Evolutionary conservation across 2,329 filamentous ascomycete species (phyloP), one percentile per base, ranked within the genome.

Genomic region (Thelonectria olida): DNA sequence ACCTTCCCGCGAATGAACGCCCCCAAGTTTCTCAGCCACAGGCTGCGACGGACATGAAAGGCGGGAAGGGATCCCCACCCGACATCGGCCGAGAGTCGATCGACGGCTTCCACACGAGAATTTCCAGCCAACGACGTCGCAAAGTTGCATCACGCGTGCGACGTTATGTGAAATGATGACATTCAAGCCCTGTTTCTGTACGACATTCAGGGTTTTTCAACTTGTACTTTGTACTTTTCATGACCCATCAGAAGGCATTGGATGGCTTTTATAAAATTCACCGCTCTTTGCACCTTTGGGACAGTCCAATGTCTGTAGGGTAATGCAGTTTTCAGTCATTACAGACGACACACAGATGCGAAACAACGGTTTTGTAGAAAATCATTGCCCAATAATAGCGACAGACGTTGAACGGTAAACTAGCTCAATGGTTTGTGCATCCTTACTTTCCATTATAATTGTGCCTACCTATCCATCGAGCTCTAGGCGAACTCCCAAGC

Each of bases 11-110:
- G 62, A 69, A 67, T 69, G 38, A 49, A 25, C 48, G 34, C 56
- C 36, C 64, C 54, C 49, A 58, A 59, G 65, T 67, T 69, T 62
- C 58, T 64, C 67, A 69, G 57, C 62, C 50, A 66, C 53, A 63
- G 59, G 20, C 63, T 22, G 20, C n/a, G n/a, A n/a, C n/a, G n/a
- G n/a, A n/a, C n/a, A 45, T 60, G 50, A 36, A 44, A 45, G 39
- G 42, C 28, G 36, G 51, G 41, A 31, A 39, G 49, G 58, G 54
- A 45, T 41, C 53, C 49, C 53, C 53, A 66, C 64, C 67, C 66
- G 67, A 67, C 47, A 61, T 66, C 55, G 66, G 66, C 64, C 56
- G 49, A 22, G n/a, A 17, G 45, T 20, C 23, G 22, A 51, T 51
- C 28, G 10, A 54, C 25, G 25, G n/a, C 31, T 34, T 10, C 31